Conservation (phyloP, 139 green algal genomes). For the Chlorella sp. region DNA sequence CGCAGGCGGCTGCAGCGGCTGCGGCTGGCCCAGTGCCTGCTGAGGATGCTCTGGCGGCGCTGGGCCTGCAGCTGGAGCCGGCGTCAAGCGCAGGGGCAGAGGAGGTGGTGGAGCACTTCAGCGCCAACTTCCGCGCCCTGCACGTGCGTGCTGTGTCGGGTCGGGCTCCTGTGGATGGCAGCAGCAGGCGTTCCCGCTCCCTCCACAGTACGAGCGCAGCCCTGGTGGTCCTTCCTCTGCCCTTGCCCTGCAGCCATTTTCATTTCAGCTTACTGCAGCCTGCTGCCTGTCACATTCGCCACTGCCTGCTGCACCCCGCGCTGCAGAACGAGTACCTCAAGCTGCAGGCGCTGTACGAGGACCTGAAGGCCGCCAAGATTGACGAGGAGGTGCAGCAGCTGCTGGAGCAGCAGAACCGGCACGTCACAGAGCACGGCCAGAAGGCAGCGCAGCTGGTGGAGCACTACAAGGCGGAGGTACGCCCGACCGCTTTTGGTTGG, state of each 20-base stretch:
- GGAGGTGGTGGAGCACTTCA: constrained; percentile 16
- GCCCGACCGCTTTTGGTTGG: too few relatives aligned
- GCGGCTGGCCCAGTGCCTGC: neutral
- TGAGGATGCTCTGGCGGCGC: neutral
- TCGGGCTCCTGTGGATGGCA: neutral
- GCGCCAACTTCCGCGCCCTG: constrained; percentile 17
- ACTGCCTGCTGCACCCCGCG: neutral
- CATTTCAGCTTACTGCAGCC: neutral
- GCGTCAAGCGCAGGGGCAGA: neutral
- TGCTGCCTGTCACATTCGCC: too few relatives aligned
- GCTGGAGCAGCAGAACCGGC: constrained; percentile 39
- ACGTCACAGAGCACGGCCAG: constrained; percentile 35
- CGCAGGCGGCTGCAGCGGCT: neutral
- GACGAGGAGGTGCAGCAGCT: constrained; percentile 39
- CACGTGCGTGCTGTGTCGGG: neutral
- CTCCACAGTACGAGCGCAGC: neutral
- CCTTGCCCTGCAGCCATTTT: neutral
- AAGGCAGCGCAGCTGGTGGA: constrained; percentile 31
- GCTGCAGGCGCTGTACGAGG: constrained; percentile 37
- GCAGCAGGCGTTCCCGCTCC: neutral
- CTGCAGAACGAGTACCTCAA: constrained; percentile 20
- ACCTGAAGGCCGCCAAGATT: constrained; percentile 42
- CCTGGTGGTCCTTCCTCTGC: neutral
- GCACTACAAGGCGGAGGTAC: constrained; percentile 38
- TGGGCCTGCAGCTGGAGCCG: neutral